Conservation (phyloP, 2,329 filamentous ascomycete species). For the Sclerotiophoma versabilis region DNA sequence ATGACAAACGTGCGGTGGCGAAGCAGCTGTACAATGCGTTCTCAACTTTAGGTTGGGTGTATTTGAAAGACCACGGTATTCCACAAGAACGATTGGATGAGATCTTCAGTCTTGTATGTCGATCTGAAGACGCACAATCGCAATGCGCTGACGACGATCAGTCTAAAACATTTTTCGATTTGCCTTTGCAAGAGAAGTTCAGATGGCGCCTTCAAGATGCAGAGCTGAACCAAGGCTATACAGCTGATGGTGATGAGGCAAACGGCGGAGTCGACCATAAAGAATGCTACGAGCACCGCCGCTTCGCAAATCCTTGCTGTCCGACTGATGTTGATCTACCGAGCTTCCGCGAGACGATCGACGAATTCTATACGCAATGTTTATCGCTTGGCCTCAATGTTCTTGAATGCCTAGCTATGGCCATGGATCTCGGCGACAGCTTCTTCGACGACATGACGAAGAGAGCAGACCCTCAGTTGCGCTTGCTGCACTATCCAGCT, state of each 20-base stretch:
- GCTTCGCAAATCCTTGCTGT: constrained; percentile 30
- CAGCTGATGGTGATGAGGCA: constrained; percentile 45
- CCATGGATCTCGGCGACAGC: constrained; percentile 33
- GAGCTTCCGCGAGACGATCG: constrained; percentile 32
- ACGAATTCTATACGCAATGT: constrained; percentile 35
- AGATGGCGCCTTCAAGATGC: constrained; percentile 49
- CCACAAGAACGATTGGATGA: constrained; percentile 41
- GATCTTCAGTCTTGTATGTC: constrained; percentile 37
- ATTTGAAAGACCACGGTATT: constrained; percentile 52
- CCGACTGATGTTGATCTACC: constrained; percentile 30
- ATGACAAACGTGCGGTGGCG: constrained; percentile 29
- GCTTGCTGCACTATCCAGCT: constrained; percentile 38
- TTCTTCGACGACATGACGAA: constrained; percentile 37
- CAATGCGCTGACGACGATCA: constrained; percentile 11
- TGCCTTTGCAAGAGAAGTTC: constrained; percentile 42
- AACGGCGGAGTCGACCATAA: constrained; percentile 42
- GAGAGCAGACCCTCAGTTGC: constrained; percentile 35
- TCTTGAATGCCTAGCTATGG: constrained; percentile 36
- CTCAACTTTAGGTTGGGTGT: constrained; percentile 52
- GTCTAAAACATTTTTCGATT: constrained; percentile 46
- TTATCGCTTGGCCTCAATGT: constrained; percentile 31
- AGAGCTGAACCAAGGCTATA: constrained; percentile 51
- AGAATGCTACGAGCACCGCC: constrained; percentile 35
- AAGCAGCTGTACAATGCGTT: constrained; percentile 50
- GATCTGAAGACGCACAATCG: too few relatives aligned